phyloP scores from a whole-genome alignment of 2,329 filamentous ascomycete species.

The Verticillium alfalfae region DNA sequence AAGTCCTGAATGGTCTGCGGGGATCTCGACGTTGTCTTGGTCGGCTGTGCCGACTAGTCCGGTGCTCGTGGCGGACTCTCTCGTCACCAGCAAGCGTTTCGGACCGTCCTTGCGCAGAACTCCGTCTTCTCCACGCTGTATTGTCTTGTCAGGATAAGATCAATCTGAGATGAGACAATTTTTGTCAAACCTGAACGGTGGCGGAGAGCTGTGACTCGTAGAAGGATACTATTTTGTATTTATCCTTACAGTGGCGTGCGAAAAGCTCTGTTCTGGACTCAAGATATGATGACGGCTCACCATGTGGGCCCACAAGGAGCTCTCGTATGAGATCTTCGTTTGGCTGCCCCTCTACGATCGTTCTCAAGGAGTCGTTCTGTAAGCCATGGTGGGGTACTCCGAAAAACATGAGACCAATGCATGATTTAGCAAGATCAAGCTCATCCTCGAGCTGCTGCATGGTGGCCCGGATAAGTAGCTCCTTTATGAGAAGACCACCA shows the following conservation, averaged over 20 bases:
- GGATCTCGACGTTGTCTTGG: constrained; percentile 12
- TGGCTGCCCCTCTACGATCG: constrained; percentile 15
- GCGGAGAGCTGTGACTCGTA: constrained; percentile 12
- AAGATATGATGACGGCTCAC: constrained; percentile 14
- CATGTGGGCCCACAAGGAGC: constrained; percentile 13
- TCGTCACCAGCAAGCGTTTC: constrained; percentile 11
- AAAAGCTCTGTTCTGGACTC: constrained; percentile 1
- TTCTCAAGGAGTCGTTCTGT: constrained; percentile 12
- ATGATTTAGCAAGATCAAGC: constrained; percentile 9
- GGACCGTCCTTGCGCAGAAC: background rate
- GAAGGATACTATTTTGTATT: constrained; percentile 12
- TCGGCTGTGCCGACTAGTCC: constrained; percentile 11
- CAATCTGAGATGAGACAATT: no score
- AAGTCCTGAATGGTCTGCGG: constrained; percentile 16
- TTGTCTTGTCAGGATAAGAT: no score
- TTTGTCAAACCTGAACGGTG: constrained; percentile 11
- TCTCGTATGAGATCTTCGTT: constrained; percentile 15
- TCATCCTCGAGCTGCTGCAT: background rate
- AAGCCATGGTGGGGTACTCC: constrained; percentile 20
- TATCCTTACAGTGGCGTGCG: constrained; percentile 5
- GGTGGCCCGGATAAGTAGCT: constrained; percentile 7
- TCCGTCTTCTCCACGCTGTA: background rate
- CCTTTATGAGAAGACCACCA: constrained; percentile 19
- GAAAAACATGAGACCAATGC: constrained; percentile 18
- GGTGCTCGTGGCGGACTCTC: constrained; percentile 17